Percentiles rank a stretch among this genome's conserved stretches.
phyloP scores from a whole-genome alignment of 169 alveolate species.

The Theileria parva region DNA sequence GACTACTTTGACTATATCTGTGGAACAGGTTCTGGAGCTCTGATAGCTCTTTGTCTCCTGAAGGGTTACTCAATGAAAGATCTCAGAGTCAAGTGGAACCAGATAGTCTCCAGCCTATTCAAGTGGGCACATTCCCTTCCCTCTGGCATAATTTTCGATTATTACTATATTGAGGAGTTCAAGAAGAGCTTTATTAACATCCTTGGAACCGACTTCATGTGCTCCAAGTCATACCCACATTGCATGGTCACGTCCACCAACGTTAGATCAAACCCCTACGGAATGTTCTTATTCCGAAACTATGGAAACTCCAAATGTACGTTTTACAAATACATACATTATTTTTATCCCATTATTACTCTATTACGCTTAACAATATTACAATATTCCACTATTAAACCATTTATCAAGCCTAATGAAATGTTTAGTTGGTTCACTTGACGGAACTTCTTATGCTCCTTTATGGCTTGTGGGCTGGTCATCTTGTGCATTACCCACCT shows the following conservation, averaged over 20 bases:
- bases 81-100: constrained; percentile 56
- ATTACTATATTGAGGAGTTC: constrained; percentile 56
- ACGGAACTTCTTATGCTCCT: constrained; percentile 75
- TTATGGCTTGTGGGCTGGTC: constrained; percentile 86
- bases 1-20: constrained; percentile 78
- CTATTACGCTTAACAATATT: no score
- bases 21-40: constrained; percentile 82
- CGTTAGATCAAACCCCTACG: constrained; percentile 73
- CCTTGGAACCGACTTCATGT: constrained; percentile 69
- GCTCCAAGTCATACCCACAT: constrained; percentile 41
- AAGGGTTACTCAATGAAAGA: constrained; percentile 71
- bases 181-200: constrained; percentile 59
- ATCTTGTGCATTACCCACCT: constrained; percentile 78
- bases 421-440: constrained; percentile 59
- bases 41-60: constrained; percentile 71
- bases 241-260: constrained; percentile 79
- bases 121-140: constrained; percentile 70
- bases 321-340: not conserved
- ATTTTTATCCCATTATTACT: no score
- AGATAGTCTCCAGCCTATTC: constrained; percentile 59
- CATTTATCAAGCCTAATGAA: not conserved
- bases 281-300: constrained; percentile 74
- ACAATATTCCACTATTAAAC: no score
- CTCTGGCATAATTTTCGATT: constrained; percentile 79
- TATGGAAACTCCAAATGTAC: constrained; percentile 57